Evolutionary conservation across 2,329 filamentous ascomycete species (phyloP).

Genomic region (Xylariaceae sp.): DNA sequence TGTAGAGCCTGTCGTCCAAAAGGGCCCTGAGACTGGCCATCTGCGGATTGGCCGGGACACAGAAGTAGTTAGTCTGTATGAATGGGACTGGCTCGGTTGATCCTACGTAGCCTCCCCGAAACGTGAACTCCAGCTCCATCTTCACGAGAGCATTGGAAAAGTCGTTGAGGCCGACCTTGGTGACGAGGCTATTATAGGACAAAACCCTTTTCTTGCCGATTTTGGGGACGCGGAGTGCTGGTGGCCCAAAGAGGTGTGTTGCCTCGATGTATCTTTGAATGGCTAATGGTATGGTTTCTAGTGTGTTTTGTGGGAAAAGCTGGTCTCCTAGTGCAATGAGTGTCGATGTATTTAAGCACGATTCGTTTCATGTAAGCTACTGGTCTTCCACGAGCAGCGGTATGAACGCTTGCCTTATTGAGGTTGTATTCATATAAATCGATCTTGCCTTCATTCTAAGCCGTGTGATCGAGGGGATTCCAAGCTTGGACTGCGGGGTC

Average conservation of each 20-base stretch:
- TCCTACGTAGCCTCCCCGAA: background rate
- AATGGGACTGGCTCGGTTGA: background rate
- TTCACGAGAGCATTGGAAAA: conserved; percentile 3
- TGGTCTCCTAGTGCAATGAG: conserved; percentile 5
- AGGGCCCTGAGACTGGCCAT: background rate
- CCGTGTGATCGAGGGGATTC: too few species aligned
- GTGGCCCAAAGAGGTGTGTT: conserved; percentile 6
- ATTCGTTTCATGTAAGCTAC: conserved; percentile 7
- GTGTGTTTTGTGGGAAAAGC: conserved; percentile 2
- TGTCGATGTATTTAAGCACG: conserved; percentile 7
- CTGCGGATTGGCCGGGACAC: conserved; percentile 4
- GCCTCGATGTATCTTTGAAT: conserved; percentile 8
- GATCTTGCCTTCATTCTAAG: too few species aligned
- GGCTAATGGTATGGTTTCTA: conserved; percentile 2
- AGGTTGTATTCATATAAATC: conserved; percentile 1
- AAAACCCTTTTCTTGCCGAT: background rate
- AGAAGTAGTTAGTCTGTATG: conserved; percentile 3
- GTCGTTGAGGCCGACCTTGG: background rate
- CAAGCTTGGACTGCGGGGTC: background rate
- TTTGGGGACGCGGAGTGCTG: background rate
- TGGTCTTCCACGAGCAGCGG: conserved; percentile 1
- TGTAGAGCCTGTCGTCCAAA: conserved; percentile 3
- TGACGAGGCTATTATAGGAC: conserved; percentile 1
- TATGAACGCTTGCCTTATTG: background rate
- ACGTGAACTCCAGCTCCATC: conserved; percentile 5